Base-by-base conservation (phyloP, 2,329 filamentous ascomycete genomes). In the Myriosclerotinia curreyana region DNA sequence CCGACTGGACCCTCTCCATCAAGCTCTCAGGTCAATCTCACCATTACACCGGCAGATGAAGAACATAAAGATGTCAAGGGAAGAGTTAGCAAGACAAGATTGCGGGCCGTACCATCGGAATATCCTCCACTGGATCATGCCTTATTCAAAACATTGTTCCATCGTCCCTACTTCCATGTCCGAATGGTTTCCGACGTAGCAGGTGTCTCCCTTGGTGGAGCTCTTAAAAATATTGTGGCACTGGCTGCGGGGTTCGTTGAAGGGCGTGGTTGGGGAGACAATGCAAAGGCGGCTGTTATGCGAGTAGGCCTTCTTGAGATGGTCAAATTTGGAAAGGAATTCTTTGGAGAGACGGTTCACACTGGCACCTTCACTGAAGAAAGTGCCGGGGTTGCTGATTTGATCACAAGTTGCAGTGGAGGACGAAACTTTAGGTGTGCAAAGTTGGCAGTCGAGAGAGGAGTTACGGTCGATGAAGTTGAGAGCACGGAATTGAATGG, bases 241-340 rank as follows among this genome's bases (percentile, higher is more conserved):
- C 81, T 99, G 22, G 94, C 92, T 6, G 93, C 95, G 40, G 95
- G 95, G 65, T 99, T 96, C 77, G 92, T 98, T 52, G 92, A 96
- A 69, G 95, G 95, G 44, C 86, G 94, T 67, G 94, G 94, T 69
- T 99, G 95, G 94, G 95, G 95, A 73, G 93, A 98, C 80, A 99
- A 98, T 71, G 94, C 94, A 69, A 98, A 99, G 80, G 92, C 95
- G n/a, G 95, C 95, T 53, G 88, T 99, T 66, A 98, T 99, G 92
- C 90, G 95, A 50, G 89, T 98, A 25, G 95, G 95, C 9, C 85
- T 99, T 53, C 83, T 97, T 71, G 95, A 99, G 79, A 96, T 97
- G 89, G 92, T 98, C 73, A 89, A 90, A 75, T 99, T 99, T 71
- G 94, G 94, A 69, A 92, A 93, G 76, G 86, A 89, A 71, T 99